Evolutionary conservation across 495 filamentous ascomycete species (phyloP).

Genomic region (Baudoinia panamericana): DNA sequence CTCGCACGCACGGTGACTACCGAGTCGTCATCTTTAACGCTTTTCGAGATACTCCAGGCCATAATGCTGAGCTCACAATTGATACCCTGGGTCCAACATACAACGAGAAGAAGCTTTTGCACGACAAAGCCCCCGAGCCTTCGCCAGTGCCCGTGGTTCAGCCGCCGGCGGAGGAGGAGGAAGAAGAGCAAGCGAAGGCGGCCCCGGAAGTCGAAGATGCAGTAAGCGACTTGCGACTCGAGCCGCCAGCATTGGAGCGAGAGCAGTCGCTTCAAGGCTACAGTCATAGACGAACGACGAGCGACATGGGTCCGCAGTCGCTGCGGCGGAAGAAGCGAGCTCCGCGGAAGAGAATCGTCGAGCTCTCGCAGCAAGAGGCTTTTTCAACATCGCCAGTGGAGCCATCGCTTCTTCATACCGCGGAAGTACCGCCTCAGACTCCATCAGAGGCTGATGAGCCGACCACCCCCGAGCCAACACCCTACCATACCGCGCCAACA

Average conservation of each 20-base stretch:
- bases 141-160: slow-evolving; percentile 65
- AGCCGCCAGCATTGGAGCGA: neutral
- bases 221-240: neutral
- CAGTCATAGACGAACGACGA: slow-evolving; percentile 31
- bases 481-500: slow-evolving; percentile 16
- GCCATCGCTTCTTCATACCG: neutral
- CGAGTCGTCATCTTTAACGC: slow-evolving; percentile 88
- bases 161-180: slow-evolving; percentile 37
- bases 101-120: slow-evolving; percentile 67
- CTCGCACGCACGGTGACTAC: slow-evolving; percentile 72
- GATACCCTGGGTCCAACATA: slow-evolving; percentile 70
- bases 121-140: slow-evolving; percentile 67
- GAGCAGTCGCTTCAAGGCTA: neutral
- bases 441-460: slow-evolving; percentile 12
- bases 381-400: neutral
- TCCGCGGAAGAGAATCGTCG: slow-evolving; percentile 65
- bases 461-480: slow-evolving; percentile 11
- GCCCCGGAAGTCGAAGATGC: neutral
- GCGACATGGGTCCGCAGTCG: slow-evolving; percentile 17
- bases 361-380: slow-evolving; percentile 42
- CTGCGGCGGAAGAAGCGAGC: slow-evolving; percentile 31
- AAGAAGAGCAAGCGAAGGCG: neutral
- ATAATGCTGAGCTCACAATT: slow-evolving; percentile 78
- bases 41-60: slow-evolving; percentile 84
- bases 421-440: slow-evolving; percentile 10